These are phyloP conservation scores for Saxophila tyrrhenica DNA, from an alignment of 495 filamentous ascomycete genomes.

Conservation along the genomic window DNA sequence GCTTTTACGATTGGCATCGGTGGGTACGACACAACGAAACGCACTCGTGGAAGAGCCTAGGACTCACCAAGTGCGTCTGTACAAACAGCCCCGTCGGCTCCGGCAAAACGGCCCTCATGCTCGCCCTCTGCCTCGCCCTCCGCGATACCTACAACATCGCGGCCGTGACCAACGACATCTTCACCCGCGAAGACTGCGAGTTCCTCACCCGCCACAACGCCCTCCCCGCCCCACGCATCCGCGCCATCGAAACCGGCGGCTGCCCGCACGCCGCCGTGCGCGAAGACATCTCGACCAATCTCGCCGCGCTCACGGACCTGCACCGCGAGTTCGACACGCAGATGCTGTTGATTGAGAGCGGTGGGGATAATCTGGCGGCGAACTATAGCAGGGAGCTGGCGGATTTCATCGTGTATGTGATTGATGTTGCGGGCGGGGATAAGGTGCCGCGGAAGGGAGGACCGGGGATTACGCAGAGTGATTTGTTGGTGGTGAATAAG, in stretches of 20 bases:
- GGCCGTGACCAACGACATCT: conserved; percentile 98
- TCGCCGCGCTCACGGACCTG: conserved; percentile 78
- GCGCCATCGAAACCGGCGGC: conserved; percentile 93
- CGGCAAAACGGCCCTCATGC: conserved; percentile 94
- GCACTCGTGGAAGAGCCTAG: no score
- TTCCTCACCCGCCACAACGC: conserved; percentile 83
- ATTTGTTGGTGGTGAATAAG: conserved; percentile 91
- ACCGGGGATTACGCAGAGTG: conserved; percentile 90
- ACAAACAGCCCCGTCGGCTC: conserved; percentile 76
- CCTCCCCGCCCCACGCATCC: conserved; percentile 70
- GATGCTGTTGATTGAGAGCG: conserved; percentile 82
- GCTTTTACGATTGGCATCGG: conserved; percentile 95
- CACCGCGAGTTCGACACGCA: conserved; percentile 63
- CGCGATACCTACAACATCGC: conserved; percentile 72
- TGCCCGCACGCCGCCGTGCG: conserved; percentile 96
- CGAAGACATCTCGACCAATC: conserved; percentile 90
- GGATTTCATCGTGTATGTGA: conserved; percentile 96
- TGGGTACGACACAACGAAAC: conserved; percentile 50
- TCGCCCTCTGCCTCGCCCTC: conserved; percentile 70
- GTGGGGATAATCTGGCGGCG: conserved; percentile 91
- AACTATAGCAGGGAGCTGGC: conserved; percentile 92
- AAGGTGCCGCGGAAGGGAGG: conserved; percentile 95
- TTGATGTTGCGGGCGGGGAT: conserved; percentile 93
- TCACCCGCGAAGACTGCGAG: conserved; percentile 92
- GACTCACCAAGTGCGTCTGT: background rate